These are phyloP conservation scores for Amanita pseudoporphyria DNA, from an alignment of 768 basidiomycete species.

Conservation along the genomic window DNA sequence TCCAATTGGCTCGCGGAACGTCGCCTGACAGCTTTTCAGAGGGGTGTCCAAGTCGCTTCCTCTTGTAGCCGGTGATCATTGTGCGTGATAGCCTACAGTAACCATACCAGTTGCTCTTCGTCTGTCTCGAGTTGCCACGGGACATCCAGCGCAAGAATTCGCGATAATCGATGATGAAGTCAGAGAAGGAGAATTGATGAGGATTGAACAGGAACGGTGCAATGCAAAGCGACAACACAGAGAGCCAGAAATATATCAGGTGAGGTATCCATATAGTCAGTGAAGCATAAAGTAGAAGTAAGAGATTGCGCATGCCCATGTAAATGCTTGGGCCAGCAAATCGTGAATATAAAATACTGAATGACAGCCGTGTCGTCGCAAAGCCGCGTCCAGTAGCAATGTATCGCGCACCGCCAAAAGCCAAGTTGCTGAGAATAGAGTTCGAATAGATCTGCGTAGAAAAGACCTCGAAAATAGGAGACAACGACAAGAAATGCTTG, in stretches of 20 bases:
- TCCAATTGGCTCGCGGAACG: conserved; percentile 86
- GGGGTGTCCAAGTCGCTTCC: conserved; percentile 96
- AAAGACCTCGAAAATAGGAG: conserved; percentile 98
- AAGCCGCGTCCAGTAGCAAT: conserved; percentile 99
- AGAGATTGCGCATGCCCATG: conserved; percentile 91
- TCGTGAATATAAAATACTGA: conserved; percentile 94
- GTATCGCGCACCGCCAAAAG: conserved; percentile 97
- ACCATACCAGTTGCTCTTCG: conserved; percentile 98
- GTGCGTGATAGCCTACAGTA: conserved; percentile 97
- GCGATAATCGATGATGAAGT: conserved; percentile 98
- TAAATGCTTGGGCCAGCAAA: conserved; percentile 99
- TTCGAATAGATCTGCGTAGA: conserved; percentile 98
- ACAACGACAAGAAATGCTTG: conserved; percentile 95
- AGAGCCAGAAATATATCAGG: conserved; percentile 98
- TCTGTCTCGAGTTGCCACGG: conserved; percentile 91
- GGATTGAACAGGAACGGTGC: conserved; percentile 99
- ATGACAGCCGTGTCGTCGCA: conserved; percentile 92
- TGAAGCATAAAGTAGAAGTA: conserved; percentile 85
- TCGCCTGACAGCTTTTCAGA: conserved; percentile 96
- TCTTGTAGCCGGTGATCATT: conserved; percentile 98
- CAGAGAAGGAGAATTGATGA: conserved; percentile 96
- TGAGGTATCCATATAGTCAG: conserved; percentile 90
- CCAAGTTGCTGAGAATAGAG: conserved; percentile 92
- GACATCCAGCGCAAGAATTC: conserved; percentile 99
- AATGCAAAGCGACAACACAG: conserved; percentile 88